Conservation (phyloP, 495 filamentous ascomycete species). For the Parachaetomium inaequale region DNA sequence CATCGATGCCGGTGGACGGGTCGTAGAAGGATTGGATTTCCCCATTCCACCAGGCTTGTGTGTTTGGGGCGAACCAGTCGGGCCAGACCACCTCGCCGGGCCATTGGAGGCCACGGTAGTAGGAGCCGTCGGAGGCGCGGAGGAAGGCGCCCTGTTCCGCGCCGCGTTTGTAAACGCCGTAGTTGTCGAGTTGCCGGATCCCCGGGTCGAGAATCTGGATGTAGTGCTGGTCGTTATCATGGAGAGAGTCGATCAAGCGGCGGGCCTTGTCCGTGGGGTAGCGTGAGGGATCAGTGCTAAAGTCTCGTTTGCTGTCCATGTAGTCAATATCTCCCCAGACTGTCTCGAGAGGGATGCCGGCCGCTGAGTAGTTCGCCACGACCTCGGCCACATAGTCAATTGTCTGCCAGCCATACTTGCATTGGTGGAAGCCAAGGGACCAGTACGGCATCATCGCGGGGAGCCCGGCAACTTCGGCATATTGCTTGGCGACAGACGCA, state of each 20-base stretch:
- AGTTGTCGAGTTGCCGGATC: conserved; percentile 58
- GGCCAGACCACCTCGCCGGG: conserved; percentile 77
- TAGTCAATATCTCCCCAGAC: conserved; percentile 92
- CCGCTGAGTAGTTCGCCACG: conserved; percentile 72
- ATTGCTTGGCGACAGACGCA: conserved; percentile 67
- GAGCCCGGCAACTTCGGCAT: conserved; percentile 64
- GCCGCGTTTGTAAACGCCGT: conserved; percentile 62
- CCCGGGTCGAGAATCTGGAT: conserved; percentile 86
- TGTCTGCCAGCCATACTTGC: conserved; percentile 75
- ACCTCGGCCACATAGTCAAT: conserved; percentile 70
- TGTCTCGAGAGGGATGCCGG: conserved; percentile 77
- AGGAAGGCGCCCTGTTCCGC: conserved; percentile 60
- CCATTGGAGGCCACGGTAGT: conserved; percentile 79
- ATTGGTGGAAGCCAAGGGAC: conserved; percentile 82
- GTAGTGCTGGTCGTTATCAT: conserved; percentile 71
- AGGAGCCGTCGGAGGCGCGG: conserved; percentile 57
- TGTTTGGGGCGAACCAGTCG: conserved; percentile 75
- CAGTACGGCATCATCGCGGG: conserved; percentile 84
- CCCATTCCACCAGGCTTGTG: conserved; percentile 67
- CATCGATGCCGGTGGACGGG: conserved; percentile 62
- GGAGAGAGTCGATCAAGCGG: conserved; percentile 64
- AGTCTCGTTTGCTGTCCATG: conserved; percentile 61
- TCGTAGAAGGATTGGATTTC: conserved; percentile 71
- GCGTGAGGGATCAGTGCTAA: conserved; percentile 67
- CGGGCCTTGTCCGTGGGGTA: conserved; percentile 66